Percentiles rank a stretch among this genome's conserved stretches.
phyloP scores from a whole-genome alignment of 768 basidiomycete genomes.

The Boletellus sp. region DNA sequence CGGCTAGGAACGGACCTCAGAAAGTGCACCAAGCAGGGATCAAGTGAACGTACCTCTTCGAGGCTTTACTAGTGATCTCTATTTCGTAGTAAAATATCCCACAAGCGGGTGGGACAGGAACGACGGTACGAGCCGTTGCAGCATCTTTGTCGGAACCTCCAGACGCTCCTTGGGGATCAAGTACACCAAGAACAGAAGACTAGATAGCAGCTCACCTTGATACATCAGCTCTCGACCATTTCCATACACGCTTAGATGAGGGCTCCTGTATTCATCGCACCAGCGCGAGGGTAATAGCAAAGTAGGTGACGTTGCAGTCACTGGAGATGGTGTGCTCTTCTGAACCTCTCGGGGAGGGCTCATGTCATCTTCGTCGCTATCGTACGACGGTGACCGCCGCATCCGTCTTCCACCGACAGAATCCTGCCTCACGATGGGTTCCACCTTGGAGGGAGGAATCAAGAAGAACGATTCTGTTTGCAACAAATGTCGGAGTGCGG shows the following conservation, averaged over 20 bases:
- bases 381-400: constrained; percentile 42
- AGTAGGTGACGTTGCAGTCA: constrained; percentile 32
- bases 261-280: constrained; percentile 65
- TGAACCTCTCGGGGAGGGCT: constrained; percentile 45
- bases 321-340: constrained; percentile 21
- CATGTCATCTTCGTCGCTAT: constrained; percentile 68
- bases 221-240: constrained; percentile 76
- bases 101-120: constrained; percentile 77
- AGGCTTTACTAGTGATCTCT: constrained; percentile 72
- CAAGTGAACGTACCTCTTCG: constrained; percentile 60
- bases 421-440: constrained; percentile 26
- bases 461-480: constrained; percentile 46
- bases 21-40: constrained; percentile 4
- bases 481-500: constrained; percentile 66
- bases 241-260: constrained; percentile 54
- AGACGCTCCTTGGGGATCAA: constrained; percentile 40
- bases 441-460: constrained; percentile 38
- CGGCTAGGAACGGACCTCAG: constrained; percentile 43
- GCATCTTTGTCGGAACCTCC: constrained; percentile 74
- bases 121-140: constrained; percentile 73
- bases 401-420: constrained; percentile 14
- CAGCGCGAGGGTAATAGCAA: constrained; percentile 72
- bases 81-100: constrained; percentile 97
- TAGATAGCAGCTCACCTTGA: constrained; percentile 46
- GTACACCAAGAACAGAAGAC: constrained; percentile 2